Base-by-base conservation (phyloP, 441 rosid species). In the Biscutella laevigata region DNA sequence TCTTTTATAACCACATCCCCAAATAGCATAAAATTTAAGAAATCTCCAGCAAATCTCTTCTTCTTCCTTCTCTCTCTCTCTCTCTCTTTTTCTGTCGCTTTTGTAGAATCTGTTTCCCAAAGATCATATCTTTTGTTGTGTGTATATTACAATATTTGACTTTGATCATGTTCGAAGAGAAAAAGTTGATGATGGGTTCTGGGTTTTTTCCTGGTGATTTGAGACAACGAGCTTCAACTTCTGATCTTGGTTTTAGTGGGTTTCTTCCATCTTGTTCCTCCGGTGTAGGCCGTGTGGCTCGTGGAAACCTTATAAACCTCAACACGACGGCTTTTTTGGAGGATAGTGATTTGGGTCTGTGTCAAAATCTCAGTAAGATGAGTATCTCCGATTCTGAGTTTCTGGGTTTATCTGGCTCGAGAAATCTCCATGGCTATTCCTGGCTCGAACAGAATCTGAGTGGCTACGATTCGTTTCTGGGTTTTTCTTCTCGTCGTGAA, bases 331-430 rank as follows among this genome's bases (percentile, higher is more conserved):
- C 29, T 51, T 14, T n/a, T 17, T 22, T n/a, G 58, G 48, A 26
- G 1, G 62, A 64, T 27, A 64, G 47, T 72, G 76, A 70, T 65
- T 9, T 64, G 50, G 75, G 73, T 52, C 70, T 83, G 61, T 62
- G 62, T 59, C 63, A 69, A 30, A 62, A 36, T 41, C 47, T 78
- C 5, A 2, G n/a, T 51, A 61, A 70, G 36, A 53, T 83, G 78
- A 44, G 42, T 70, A 20, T 83, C 40, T 54, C 71, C 32, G 76
- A 70, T 30, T 78, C 70, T 7, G 63, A 55, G 35, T 64, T 66
- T 61, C 62, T 53, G 29, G 26, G 61, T 9, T 67, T 53, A 2
- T 48, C 66, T 28, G 62, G 74, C 29, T 62, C 42, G 7, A 43
- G 71, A 28, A 45, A 41, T 28, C 65, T 21, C 58, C 62, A 69